Evolutionary conservation across 768 basidiomycete species (phyloP).

Genomic region (Boletus insuetus): DNA sequence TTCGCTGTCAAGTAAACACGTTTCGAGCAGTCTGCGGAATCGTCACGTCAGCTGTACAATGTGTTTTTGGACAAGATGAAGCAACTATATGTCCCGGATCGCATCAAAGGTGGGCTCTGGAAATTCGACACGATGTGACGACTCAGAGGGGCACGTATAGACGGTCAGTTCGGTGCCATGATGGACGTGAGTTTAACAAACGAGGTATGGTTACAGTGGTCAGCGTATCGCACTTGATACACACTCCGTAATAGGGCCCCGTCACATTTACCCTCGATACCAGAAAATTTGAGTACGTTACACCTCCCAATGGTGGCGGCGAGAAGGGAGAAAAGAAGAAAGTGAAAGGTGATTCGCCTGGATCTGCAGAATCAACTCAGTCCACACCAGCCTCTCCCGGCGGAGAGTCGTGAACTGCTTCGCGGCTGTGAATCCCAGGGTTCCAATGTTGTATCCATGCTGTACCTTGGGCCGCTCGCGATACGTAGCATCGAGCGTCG

Average conservation of each 20-base stretch:
- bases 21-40: slow-evolving; percentile 54
- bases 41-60: slow-evolving; percentile 67
- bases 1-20: not conserved
- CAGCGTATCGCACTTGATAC: not conserved
- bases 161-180: slow-evolving; percentile 96
- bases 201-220: slow-evolving; percentile 52
- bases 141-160: slow-evolving; percentile 36
- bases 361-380: slow-evolving; percentile 4
- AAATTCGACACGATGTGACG: not conserved
- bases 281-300: slow-evolving; percentile 69
- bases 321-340: slow-evolving; percentile 12
- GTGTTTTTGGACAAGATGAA: slow-evolving; percentile 69
- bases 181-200: slow-evolving; percentile 88
- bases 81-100: slow-evolving; percentile 64
- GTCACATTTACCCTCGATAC: slow-evolving; percentile 85
- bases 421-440: not conserved
- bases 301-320: slow-evolving; percentile 13
- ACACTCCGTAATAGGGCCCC: slow-evolving; percentile 55
- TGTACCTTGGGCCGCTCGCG: not conserved
- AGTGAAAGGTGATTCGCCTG: not conserved
- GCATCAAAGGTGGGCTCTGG: slow-evolving; percentile 63
- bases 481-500: not conserved
- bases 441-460: slow-evolving; percentile 3
- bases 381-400: not conserved
- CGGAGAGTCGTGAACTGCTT: slow-evolving; percentile 6